A percentile compares a stretch with the other conserved stretches of the same genome.
These are phyloP conservation scores for Daldinia eschscholtzii DNA, from an alignment of 2,329 filamentous ascomycete species.

Conservation along the genomic window DNA sequence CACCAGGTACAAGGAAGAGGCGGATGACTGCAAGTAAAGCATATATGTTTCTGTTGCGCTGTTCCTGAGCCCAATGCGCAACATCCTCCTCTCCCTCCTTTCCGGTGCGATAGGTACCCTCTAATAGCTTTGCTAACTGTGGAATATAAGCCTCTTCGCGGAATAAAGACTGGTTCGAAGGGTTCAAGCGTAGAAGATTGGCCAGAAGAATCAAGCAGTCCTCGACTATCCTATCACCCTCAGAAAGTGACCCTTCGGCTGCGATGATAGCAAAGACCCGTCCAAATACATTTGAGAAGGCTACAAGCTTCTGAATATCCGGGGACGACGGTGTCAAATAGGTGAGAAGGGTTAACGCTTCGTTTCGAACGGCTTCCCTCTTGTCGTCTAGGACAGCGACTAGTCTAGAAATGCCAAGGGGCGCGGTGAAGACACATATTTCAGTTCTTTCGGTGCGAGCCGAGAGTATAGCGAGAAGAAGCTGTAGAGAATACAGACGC, in stretches of 20 bases:
- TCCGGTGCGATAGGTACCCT: constrained; percentile 66
- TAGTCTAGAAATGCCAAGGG: constrained; percentile 86
- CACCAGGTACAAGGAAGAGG: constrained; percentile 86
- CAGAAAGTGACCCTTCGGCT: constrained; percentile 81
- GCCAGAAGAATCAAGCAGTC: constrained; percentile 92
- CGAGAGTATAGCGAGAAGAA: constrained; percentile 86
- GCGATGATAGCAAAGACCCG: constrained; percentile 85
- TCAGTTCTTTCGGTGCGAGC: constrained; percentile 92
- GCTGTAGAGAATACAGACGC: constrained; percentile 88
- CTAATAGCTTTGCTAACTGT: constrained; percentile 77
- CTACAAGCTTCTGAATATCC: constrained; percentile 94
- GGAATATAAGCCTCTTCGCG: constrained; percentile 87
- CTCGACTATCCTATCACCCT: constrained; percentile 89
- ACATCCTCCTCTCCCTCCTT: constrained; percentile 68
- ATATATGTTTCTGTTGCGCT: constrained; percentile 91
- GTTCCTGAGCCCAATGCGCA: constrained; percentile 79
- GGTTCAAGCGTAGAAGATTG: constrained; percentile 87
- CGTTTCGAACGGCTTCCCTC: constrained; percentile 88
- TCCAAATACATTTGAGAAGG: constrained; percentile 94
- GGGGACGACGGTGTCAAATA: constrained; percentile 87
- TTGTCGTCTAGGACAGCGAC: constrained; percentile 87
- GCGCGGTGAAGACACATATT: constrained; percentile 91
- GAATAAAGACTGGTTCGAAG: constrained; percentile 94
- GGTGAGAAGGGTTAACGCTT: constrained; percentile 87
- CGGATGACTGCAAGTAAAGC: constrained; percentile 88